A percentile compares a stretch with the other conserved stretches of the same genome.
phyloP scores from a whole-genome alignment of 2,329 filamentous ascomycete species.

The Cladophialophora chaetospira region DNA sequence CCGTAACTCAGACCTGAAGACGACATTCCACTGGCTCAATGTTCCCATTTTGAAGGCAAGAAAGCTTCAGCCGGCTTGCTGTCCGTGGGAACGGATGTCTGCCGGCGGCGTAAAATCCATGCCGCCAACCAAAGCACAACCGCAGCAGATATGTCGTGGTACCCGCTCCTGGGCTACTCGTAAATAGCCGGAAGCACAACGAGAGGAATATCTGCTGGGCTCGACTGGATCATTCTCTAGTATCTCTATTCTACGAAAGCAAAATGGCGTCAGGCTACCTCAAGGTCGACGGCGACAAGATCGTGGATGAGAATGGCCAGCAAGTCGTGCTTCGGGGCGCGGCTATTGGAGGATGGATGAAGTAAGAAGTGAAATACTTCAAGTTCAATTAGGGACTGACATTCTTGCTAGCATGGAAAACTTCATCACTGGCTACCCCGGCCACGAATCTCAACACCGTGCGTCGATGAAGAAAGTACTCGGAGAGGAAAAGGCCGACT shows the following conservation, averaged over 20 bases:
- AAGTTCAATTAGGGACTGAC: background rate
- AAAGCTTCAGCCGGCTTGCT: background rate
- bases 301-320: slow-evolving; percentile 51
- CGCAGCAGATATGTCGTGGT: background rate
- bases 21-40: background rate
- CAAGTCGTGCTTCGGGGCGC: slow-evolving; percentile 49
- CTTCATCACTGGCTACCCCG: slow-evolving; percentile 64
- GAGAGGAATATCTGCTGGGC: background rate
- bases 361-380: slow-evolving; percentile 23
- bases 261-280: slow-evolving; percentile 35
- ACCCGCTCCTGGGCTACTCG: background rate
- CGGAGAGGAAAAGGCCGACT: slow-evolving; percentile 58
- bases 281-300: slow-evolving; percentile 44
- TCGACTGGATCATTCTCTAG: too few relatives aligned
- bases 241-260: background rate
- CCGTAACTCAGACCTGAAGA: background rate
- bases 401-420: slow-evolving; percentile 55
- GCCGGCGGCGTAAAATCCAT: background rate
- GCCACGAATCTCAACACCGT: slow-evolving; percentile 59
- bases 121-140: background rate
- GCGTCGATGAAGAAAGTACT: slow-evolving; percentile 54
- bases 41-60: background rate
- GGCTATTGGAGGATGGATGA: slow-evolving; percentile 50
- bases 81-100: background rate
- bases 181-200: background rate